Base-by-base conservation (phyloP, 2,329 filamentous ascomycete species). In the Trichoderma brevicompactum region DNA sequence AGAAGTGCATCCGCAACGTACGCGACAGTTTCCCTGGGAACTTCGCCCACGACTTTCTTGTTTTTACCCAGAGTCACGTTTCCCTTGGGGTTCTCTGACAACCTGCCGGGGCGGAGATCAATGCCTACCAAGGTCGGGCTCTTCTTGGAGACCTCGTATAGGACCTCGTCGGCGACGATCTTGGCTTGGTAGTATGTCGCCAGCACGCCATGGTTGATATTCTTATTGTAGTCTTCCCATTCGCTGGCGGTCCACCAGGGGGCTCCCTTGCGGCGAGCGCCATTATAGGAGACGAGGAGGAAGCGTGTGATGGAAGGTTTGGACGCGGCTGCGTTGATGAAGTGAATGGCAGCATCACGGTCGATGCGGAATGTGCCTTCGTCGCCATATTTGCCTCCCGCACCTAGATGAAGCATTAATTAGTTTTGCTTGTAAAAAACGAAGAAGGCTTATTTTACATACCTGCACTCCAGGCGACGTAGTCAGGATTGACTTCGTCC, bases 401-500 rank as follows among this genome's bases (percentile, higher is more conserved):
- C 87, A 7, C 84, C 83, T 84, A 19, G 54, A 13, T 15, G 12
- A 19, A 19, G 8, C n/a, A 34, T 3, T 38, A 23, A 34, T 55
- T 58, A 54, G 41, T 17, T 7, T 0, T 1, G 2, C 34, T 15
- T 10, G 17, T 15, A 36, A 44, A 40, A 32, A 9, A 55, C 13
- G 48, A 1, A n/a, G 5, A 10, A 19, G n/a, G n/a, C n/a, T n/a
- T n/a, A n/a, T 6, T 50, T n/a, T 7, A 72, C 80, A 49, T 74
- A 86, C 88, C 89, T 17, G 89, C 89, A 69, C 83, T 86, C 86
- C 87, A 92, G 68, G 90, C 83, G 36, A 91, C 81, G 74, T 87
- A 90, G 74, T 91, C 87, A 2, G 85, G 80, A 74, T 84, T 82
- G 19, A 87, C 84, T 70, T 83, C 79, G 68, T 85, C 81, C 44